Percentiles rank a stretch among this genome's conserved stretches.
These are phyloP conservation scores for Cryphonectria radicalis DNA, from an alignment of 2,329 filamentous ascomycete species.

Conservation along the genomic window DNA sequence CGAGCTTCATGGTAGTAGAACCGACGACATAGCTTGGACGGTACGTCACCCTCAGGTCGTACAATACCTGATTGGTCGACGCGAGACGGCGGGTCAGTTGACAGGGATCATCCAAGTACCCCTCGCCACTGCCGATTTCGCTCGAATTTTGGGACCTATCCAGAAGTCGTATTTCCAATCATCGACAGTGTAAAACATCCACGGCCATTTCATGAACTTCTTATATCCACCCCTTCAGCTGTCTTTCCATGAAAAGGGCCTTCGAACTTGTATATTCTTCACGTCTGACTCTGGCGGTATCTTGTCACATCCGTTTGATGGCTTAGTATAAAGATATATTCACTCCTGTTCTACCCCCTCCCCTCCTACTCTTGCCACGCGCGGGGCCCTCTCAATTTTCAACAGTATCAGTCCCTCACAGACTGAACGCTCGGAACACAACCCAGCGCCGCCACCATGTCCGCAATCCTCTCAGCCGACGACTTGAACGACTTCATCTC, in stretches of 20 bases:
- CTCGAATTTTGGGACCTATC: slow-evolving; percentile 23
- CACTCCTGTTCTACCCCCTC: background rate
- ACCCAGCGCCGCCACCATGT: slow-evolving; percentile 66
- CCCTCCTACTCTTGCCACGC: slow-evolving; percentile 13
- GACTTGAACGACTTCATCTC: slow-evolving; percentile 99
- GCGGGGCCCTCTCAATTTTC: slow-evolving; percentile 3
- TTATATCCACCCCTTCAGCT: background rate
- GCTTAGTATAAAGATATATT: background rate
- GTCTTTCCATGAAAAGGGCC: background rate
- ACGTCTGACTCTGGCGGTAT: background rate
- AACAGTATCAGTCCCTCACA: background rate
- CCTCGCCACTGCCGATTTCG: slow-evolving; percentile 29
- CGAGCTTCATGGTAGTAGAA: background rate
- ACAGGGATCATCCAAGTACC: slow-evolving; percentile 9
- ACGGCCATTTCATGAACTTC: background rate
- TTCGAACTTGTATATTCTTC: background rate
- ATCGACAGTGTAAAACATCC: slow-evolving; percentile 2
- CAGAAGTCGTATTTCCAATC: slow-evolving; percentile 29
- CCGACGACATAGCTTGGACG: background rate
- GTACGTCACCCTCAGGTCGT: slow-evolving; percentile 7
- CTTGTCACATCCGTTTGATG: background rate
- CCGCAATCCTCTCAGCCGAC: slow-evolving; percentile 94
- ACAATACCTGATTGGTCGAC: slow-evolving; percentile 15
- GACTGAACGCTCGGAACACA: background rate
- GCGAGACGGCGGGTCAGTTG: background rate